Evolutionary conservation across 2,329 filamentous ascomycete species (phyloP), one percentile per base, ranked within the genome.

Genomic region (Exophiala aquamarina): DNA sequence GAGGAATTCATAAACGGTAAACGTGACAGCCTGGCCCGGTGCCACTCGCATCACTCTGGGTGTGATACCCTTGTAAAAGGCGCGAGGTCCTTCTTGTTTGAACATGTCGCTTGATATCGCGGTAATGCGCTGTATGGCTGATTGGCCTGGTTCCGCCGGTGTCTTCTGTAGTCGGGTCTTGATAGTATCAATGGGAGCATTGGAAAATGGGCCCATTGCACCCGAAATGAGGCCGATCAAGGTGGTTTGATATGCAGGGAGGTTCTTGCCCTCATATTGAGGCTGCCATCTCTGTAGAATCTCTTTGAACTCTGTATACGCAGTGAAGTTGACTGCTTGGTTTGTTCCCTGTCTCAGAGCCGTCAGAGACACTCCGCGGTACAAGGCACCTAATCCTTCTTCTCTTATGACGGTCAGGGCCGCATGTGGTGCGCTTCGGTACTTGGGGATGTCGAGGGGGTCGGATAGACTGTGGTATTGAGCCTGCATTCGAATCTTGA

Each of bases 31-130:
- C 75, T 98, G 93, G 37, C 93, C 93, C 6, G 93, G 93, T 19
- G 93, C 93, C 44, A 98, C 93, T 63, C 93, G 83, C 90, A 97
- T 97, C 59, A 98, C 87, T 61, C 93, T 82, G 5, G 93, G 93
- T 37, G 93, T 98, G 70, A 98, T 98, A 62, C 93, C 93, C 79
- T 97, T 97, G 78, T 95, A 98, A 73, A 98, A 98, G 38, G 93
- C 93, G 61, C 89, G 84, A 59, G 92, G 77, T 28, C 93, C 93
- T 72, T 98, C 93, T 73, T 95, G 88, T 84, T 83, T 87, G 74
- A 91, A 91, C 88, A 92, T 93, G 56, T 91, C 86, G 46, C 71
- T 78, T 41, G 88, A 84, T 60, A 98, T 98, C 32, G 71, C 67
- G 21, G 80, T 76, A 60, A 98, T 96, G 50, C 93, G 78, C 49